Percentiles rank a stretch among this genome's conserved stretches.
phyloP scores from a whole-genome alignment of 352 stramenopile genomes.

The Globisporangium heterothallicum region DNA sequence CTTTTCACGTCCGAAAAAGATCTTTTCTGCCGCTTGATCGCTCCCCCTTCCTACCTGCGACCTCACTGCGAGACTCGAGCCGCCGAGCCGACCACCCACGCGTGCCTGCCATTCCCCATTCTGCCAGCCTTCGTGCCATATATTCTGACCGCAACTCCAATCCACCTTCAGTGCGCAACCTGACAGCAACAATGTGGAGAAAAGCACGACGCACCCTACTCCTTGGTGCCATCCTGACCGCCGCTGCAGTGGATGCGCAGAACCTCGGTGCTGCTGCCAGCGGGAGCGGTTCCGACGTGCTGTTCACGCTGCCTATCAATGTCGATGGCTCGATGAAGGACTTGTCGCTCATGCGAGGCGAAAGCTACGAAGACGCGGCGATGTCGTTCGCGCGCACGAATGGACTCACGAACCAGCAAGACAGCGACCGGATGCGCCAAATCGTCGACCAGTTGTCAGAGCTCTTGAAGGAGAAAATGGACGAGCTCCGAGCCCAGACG shows the following conservation, averaged over 20 bases:
- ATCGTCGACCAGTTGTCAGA: constrained; percentile 63
- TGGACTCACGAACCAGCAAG: constrained; percentile 41
- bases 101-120: background rate
- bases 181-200: constrained; percentile 17
- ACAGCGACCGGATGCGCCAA: constrained; percentile 42
- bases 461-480: constrained; percentile 56
- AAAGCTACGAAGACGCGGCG: constrained; percentile 61
- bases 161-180: constrained; percentile 10
- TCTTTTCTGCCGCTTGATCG: too few relatives aligned
- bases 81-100: too few relatives aligned
- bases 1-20: constrained; percentile 13
- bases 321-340: constrained; percentile 57
- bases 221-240: constrained; percentile 20
- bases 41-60: background rate
- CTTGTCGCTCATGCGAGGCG: constrained; percentile 60
- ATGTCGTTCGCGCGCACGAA: constrained; percentile 57
- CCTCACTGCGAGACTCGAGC: too few relatives aligned
- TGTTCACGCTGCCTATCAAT: constrained; percentile 60
- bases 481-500: constrained; percentile 33
- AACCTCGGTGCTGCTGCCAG: constrained; percentile 19
- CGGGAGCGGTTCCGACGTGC: constrained; percentile 30
- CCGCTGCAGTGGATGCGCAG: constrained; percentile 11
- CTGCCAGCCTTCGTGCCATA: background rate
- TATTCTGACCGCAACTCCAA: background rate
- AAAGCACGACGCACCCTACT: constrained; percentile 13